Conservation (phyloP, 2,329 filamentous ascomycete genomes). For the Cryphonectria naterciae region DNA sequence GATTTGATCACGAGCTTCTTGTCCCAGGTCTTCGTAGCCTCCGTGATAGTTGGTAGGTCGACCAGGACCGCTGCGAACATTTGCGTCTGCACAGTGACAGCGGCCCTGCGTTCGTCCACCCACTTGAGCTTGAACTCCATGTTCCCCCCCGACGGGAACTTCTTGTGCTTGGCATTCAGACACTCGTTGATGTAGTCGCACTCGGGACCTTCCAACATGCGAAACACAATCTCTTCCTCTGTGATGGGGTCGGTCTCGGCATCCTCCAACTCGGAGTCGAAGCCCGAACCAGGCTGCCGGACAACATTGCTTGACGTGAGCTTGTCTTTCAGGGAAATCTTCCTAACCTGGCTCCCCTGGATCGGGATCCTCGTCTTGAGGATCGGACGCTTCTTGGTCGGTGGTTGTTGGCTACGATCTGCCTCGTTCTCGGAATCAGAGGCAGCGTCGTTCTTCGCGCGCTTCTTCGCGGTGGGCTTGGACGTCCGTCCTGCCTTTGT, state of each 20-base stretch:
- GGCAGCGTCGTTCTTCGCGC: slow-evolving; percentile 58
- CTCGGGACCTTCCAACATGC: slow-evolving; percentile 85
- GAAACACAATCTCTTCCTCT: slow-evolving; percentile 86
- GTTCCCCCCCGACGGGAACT: slow-evolving; percentile 59
- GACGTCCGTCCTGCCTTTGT: slow-evolving; percentile 64
- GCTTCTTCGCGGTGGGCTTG: slow-evolving; percentile 67
- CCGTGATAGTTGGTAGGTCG: slow-evolving; percentile 83
- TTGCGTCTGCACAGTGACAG: slow-evolving; percentile 70
- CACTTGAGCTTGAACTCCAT: slow-evolving; percentile 83
- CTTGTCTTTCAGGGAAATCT: slow-evolving; percentile 51
- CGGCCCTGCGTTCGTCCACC: slow-evolving; percentile 75
- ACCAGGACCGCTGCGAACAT: slow-evolving; percentile 79
- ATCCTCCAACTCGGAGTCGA: slow-evolving; percentile 95
- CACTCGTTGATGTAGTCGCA: slow-evolving; percentile 71
- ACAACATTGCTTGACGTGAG: slow-evolving; percentile 37
- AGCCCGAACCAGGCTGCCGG: slow-evolving; percentile 81
- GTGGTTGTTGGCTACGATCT: slow-evolving; percentile 16
- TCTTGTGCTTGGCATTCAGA: slow-evolving; percentile 23
- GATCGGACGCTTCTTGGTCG: slow-evolving; percentile 36
- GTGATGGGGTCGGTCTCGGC: slow-evolving; percentile 84
- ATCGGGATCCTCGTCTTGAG: slow-evolving; percentile 42
- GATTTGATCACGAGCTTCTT: slow-evolving; percentile 86
- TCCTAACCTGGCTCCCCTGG: slow-evolving; percentile 36
- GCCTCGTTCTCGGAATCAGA: slow-evolving; percentile 47
- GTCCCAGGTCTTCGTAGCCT: slow-evolving; percentile 94